These are phyloP conservation scores for Lathyrus oleraceus DNA, from an alignment of 306 rosid genomes.

Conservation along the genomic window DNA sequence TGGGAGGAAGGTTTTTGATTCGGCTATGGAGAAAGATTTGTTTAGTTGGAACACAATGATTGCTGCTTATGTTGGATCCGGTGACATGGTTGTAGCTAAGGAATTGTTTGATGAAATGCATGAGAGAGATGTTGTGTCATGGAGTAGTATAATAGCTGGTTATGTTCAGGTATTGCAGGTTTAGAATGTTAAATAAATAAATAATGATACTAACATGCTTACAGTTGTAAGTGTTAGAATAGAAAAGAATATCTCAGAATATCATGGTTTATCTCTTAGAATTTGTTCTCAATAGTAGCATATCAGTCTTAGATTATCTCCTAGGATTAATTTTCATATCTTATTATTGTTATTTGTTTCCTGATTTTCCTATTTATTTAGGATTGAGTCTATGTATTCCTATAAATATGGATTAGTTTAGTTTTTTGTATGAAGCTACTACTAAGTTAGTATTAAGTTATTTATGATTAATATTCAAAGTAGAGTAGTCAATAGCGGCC, in stretches of 20 bases:
- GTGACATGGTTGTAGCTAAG: slow-evolving; percentile 48
- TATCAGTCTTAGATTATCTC: not conserved
- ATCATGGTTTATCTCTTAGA: no score
- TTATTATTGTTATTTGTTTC: no score
- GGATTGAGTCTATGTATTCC: not conserved
- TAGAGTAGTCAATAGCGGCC: no score
- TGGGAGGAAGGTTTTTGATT: slow-evolving; percentile 50
- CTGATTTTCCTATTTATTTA: not conserved
- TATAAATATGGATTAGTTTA: no score
- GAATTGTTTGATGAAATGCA: slow-evolving; percentile 57
- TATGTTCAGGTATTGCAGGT: slow-evolving; percentile 58
- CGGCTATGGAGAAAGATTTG: slow-evolving; percentile 46
- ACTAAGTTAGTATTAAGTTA: no score
- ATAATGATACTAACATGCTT: not conserved
- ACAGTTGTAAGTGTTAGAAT: not conserved
- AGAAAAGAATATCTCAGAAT: no score
- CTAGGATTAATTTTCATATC: not conserved
- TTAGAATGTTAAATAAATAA: slow-evolving; percentile 4
- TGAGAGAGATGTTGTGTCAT: slow-evolving; percentile 60
- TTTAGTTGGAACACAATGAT: slow-evolving; percentile 73
- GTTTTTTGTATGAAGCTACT: not conserved
- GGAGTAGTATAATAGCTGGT: slow-evolving; percentile 74
- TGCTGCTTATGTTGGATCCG: slow-evolving; percentile 48
- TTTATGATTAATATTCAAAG: no score
- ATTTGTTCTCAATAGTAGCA: no score